Evolutionary conservation across 148 eudicot species (phyloP), one percentile per base, ranked within the genome.

Genomic region (Rhododendron kiyosumense): DNA sequence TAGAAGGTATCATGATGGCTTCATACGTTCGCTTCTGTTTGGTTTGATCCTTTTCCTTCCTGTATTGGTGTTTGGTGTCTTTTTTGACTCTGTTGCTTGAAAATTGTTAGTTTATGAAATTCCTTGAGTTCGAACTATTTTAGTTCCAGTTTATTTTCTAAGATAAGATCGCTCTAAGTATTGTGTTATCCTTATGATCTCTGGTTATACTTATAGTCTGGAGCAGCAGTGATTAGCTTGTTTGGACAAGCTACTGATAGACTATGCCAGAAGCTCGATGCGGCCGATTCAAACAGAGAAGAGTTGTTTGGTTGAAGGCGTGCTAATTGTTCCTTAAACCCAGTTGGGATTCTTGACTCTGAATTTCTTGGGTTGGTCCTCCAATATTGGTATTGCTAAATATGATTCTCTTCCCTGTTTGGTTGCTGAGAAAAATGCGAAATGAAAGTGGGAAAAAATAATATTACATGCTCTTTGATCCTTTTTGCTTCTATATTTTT

Each of bases 191-290:
- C 34, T 45, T 83, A 59, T 74, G 75, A 32, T 36, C 38, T 32
- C 52, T 81, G 13, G 51, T 48, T 6, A 48, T 30, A 54, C 34
- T 84, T 89, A 82, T 87, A 97, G 98, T 95, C 91, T 93, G 99
- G 95, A 79, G 94, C 94, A 84, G 92, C 94, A 78, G 95, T 95
- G 99, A 94, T 97, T 83, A 83, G 88, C 86, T 91, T 97, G 86
- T 97, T 97, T 89, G 93, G 95, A 87, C 91, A 91, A 90, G 99
- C 98, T 76, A 88, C 98, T 11, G 92, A 97, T 88, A 93, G 98
- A 83, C 94, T 97, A 36, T 93, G 98, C 90, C 83, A 88, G 81
- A 97, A 93, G 92, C 94, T 97, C 63, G 98, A 95, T 84, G 92
- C 79, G 24, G 98, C 98, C 76, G 96, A 98, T 83, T 88, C 92